phyloP scores from a whole-genome alignment of 495 filamentous ascomycete genomes.

The Neurospora sp. region DNA sequence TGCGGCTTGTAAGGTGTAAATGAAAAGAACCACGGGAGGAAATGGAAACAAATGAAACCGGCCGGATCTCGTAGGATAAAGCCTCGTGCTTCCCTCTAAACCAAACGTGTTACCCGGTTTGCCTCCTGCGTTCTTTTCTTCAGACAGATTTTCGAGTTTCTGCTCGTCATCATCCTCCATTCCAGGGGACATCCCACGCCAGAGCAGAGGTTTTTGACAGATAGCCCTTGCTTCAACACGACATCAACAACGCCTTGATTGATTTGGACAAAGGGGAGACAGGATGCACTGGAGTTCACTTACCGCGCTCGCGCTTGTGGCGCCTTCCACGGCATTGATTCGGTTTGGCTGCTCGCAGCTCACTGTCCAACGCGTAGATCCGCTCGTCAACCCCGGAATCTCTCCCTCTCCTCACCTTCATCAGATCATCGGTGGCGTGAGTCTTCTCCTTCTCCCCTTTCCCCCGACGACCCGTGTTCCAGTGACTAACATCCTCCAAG shows the following conservation, averaged over 20 bases:
- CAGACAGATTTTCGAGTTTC: neutral
- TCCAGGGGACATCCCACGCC: neutral
- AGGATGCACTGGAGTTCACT: constrained; percentile 30
- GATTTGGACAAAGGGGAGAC: neutral
- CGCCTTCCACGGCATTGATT: constrained; percentile 30
- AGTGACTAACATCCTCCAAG: constrained; percentile 1
- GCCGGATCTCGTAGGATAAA: neutral
- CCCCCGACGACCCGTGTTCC: neutral
- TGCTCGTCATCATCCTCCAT: neutral
- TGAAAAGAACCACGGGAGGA: neutral
- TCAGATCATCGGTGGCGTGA: constrained; percentile 41
- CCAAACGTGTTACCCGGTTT: neutral
- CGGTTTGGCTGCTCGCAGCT: constrained; percentile 37
- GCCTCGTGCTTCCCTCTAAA: neutral
- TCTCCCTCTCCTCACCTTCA: constrained; percentile 33
- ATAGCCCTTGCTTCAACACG: neutral
- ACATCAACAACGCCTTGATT: neutral
- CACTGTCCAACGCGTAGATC: constrained; percentile 33
- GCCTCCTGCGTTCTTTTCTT: neutral
- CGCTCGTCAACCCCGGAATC: constrained; percentile 28
- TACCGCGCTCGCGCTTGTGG: constrained; percentile 29
- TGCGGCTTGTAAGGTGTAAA: neutral
- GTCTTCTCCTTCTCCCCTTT: constrained; percentile 33
- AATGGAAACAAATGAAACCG: neutral
- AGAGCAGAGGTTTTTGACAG: neutral